Conservation (phyloP, 352 stramenopile genomes). For the Globisporangium yorkense region DNA sequence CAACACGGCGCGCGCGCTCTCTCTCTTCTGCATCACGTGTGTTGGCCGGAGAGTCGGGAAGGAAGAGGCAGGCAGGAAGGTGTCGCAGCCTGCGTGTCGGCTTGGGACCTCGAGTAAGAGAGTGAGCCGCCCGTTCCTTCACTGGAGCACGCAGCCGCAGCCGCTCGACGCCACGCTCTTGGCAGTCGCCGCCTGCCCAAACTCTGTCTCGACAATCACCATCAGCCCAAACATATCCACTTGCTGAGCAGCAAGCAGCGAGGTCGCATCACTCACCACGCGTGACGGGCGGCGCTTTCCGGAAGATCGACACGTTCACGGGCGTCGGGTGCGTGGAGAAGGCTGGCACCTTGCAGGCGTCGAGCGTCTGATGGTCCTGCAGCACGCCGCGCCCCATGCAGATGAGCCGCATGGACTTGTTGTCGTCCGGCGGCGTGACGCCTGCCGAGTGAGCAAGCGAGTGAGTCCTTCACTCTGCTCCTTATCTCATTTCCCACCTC, state of each 20-base stretch:
- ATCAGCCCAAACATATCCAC: background rate
- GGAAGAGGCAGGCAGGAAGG: background rate
- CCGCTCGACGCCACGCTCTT: conserved; percentile 44
- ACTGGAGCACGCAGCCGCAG: conserved; percentile 42
- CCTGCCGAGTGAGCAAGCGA: conserved; percentile 15
- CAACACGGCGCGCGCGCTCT: background rate
- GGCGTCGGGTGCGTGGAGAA: conserved; percentile 93
- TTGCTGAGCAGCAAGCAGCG: background rate
- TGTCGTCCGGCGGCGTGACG: conserved; percentile 37
- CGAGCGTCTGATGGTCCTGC: conserved; percentile 85
- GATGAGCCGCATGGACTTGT: conserved; percentile 85
- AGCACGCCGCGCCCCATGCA: conserved; percentile 94
- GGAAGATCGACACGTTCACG: conserved; percentile 90
- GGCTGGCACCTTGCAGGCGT: conserved; percentile 75
- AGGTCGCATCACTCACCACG: conserved; percentile 17
- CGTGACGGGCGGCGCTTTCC: conserved; percentile 24
- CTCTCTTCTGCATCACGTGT: too few species aligned
- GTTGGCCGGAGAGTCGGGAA: background rate
- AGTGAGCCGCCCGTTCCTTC: background rate
- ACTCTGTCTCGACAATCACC: conserved; percentile 2
- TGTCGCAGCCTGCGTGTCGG: too few species aligned
- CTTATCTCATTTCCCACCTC: background rate
- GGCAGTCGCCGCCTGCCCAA: conserved; percentile 12
- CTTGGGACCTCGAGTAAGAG: too few species aligned
- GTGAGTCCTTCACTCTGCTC: too few species aligned